Evolutionary conservation across 106 monocot species (phyloP).

Genomic region (Allium sativum): DNA sequence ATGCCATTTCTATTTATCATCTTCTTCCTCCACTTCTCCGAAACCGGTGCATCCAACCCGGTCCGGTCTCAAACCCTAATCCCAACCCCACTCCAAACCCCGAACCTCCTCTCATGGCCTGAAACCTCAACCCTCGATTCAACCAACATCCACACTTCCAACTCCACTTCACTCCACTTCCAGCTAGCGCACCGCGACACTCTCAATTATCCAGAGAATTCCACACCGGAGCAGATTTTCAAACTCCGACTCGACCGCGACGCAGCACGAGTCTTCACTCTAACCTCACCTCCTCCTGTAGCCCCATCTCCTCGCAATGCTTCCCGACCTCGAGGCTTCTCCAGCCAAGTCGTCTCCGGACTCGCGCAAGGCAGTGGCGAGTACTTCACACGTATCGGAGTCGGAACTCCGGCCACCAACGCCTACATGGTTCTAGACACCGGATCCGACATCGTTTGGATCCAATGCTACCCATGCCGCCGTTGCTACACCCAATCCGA

Average conservation of each 20-base stretch:
- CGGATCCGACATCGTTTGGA: slow-evolving; percentile 73
- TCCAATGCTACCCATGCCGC: slow-evolving; percentile 72
- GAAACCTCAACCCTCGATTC: not conserved
- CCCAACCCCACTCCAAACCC: slow-evolving; percentile 5
- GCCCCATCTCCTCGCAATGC: not conserved
- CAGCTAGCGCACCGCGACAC: slow-evolving; percentile 36
- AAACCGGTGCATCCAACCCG: not conserved
- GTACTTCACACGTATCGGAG: slow-evolving; percentile 61
- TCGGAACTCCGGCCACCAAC: slow-evolving; percentile 42
- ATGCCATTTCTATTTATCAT: not conserved
- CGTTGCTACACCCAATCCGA: slow-evolving; percentile 57
- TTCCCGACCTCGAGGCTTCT: slow-evolving; percentile 16
- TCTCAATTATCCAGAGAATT: slow-evolving; percentile 10
- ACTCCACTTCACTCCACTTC: slow-evolving; percentile 16
- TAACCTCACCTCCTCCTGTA: slow-evolving; percentile 5
- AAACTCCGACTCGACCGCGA: slow-evolving; percentile 26
- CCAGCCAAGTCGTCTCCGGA: slow-evolving; percentile 42
- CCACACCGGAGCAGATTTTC: slow-evolving; percentile 17
- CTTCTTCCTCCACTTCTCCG: slow-evolving; percentile 12
- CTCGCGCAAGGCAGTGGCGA: slow-evolving; percentile 67
- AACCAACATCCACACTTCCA: slow-evolving; percentile 1
- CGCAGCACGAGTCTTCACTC: slow-evolving; percentile 14
- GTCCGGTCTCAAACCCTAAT: slow-evolving; percentile 5
- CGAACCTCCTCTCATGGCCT: not conserved
- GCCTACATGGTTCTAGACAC: slow-evolving; percentile 65